Evolutionary conservation across 2,329 filamentous ascomycete species (phyloP), one percentile per base, ranked within the genome.

Genomic region (Fusarium transvaalense): DNA sequence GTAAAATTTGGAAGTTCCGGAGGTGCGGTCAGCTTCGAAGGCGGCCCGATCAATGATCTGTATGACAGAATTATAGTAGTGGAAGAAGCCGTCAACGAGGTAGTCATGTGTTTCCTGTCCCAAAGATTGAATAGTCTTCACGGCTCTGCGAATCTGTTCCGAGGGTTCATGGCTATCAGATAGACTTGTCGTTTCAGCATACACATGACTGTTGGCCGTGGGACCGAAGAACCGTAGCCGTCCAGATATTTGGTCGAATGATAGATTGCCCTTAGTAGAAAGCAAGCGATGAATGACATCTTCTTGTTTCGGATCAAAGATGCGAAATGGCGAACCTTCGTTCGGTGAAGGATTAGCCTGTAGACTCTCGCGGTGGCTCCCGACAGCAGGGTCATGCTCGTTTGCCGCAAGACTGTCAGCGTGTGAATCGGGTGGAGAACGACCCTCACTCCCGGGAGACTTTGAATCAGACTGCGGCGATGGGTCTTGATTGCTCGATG

Each of bases 141-240:
- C 82, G 0, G 83, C 82, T 41, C 83, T 76, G 10, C 81, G 79
- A 12, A 79, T 76, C 59, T 85, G 83, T 55, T 85, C 83, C 0
- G 81, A 77, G 6, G 80, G 77, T 56, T 83, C 81, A 15, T 77
- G 75, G 2, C 75, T 75, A 45, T 78, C 74, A 15, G 77, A 73
- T n/a, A 77, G 76, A 45, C 75, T 73, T 3, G 77, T 71, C 2
- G 78, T 73, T 32, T 80, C 79, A 6, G 82, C 82, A 62, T 85
- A 82, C 3, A 86, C 82, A 54, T 86, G 84, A 58, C 81, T 83
- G 73, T 85, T 86, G 48, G 84, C 84, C 5, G 84, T 86, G 2
- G 83, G 83, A 2, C 84, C 84, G 58, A 85, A 86, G 75, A 85
- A 86, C 25, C 84, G 80, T 8, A 84, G 71, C n/a, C 82, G 77